Conservation (phyloP, 2,329 filamentous ascomycete genomes). For the Colletotrichum agaves region DNA sequence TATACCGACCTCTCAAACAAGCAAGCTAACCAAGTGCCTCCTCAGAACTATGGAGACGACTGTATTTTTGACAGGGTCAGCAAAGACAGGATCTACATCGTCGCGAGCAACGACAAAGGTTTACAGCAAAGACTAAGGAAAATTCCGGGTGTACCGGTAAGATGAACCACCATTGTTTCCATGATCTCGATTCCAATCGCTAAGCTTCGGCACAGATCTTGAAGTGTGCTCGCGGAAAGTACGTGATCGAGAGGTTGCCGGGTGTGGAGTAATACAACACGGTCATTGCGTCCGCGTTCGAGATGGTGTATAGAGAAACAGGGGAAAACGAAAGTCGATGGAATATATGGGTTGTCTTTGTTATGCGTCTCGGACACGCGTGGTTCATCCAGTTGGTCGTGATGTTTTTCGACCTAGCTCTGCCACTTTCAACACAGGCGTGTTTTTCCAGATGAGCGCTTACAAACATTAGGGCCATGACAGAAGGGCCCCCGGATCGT, state of each 20-base stretch:
- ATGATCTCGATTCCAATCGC: slow-evolving; percentile 38
- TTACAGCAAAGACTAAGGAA: slow-evolving; percentile 87
- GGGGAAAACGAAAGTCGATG: background rate
- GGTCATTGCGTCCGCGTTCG: too few relatives aligned
- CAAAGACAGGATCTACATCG: slow-evolving; percentile 73
- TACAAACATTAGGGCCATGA: background rate
- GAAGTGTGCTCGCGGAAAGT: slow-evolving; percentile 88
- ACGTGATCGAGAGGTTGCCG: slow-evolving; percentile 91
- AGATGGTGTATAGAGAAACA: background rate
- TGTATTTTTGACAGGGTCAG: slow-evolving; percentile 81
- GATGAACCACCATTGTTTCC: background rate
- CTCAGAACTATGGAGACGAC: slow-evolving; percentile 78
- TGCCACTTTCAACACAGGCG: too few relatives aligned
- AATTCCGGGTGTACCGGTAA: slow-evolving; percentile 39
- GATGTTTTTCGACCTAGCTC: slow-evolving; percentile 31
- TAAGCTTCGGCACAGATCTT: slow-evolving; percentile 70
- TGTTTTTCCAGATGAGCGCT: background rate
- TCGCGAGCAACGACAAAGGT: slow-evolving; percentile 81
- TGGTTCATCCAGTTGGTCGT: slow-evolving; percentile 16
- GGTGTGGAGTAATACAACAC: slow-evolving; percentile 69
- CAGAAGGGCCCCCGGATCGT: background rate
- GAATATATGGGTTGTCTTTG: background rate
- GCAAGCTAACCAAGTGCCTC: background rate
- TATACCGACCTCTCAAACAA: background rate
- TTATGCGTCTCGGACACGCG: background rate